Evolutionary conservation across 2,329 filamentous ascomycete species (phyloP), one percentile per base, ranked within the genome.

Genomic region (Rasamsonia emersonii): DNA sequence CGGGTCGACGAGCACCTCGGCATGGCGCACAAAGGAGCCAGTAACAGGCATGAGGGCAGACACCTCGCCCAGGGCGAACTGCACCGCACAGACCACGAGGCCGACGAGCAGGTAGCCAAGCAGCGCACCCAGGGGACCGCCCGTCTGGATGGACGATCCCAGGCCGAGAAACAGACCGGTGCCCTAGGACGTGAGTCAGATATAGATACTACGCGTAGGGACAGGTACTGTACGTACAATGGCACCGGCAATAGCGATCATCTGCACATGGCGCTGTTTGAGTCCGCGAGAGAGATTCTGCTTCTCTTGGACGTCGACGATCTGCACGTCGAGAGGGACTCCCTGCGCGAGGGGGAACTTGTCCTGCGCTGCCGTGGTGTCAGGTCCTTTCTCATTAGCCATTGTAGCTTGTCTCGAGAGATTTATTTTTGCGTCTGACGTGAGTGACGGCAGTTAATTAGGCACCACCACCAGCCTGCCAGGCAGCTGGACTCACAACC

Each of bases 31-130:
- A 38, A 70, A 69, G 1, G 58, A 63, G 28, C 70, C 59, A 4
- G 44, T 61, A 32, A 75, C 58, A 4, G 72, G 73, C 15, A 75
- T 58, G 36, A 71, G 73, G 4, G 71, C 64, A 32, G 65, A 67
- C 65, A 77, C 74, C 53, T 77, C 73, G 32, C 68, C 72, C 17
- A 76, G 43, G n/a, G 33, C 66, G 33, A 69, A 64, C 28, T 70
- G 65, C 4, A 72, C 67, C 4, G 62, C 58, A 39, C 64, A 69
- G 1, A 70, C 65, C 7, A 72, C 55, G 2, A 65, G 32, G 2
- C 70, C 68, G 11, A 72, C 59, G 24, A 70, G 64, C 2, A 64
- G 50, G 39, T 72, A 74, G 9, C 67, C 70, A 3, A 75, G 51
- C 0, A 74, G 53, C 13, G 71, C 60, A 14, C 67, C 67, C 1